These are phyloP conservation scores for Ascochyta viciae-villosae DNA, from an alignment of 2,329 filamentous ascomycete species.

Conservation along the genomic window DNA sequence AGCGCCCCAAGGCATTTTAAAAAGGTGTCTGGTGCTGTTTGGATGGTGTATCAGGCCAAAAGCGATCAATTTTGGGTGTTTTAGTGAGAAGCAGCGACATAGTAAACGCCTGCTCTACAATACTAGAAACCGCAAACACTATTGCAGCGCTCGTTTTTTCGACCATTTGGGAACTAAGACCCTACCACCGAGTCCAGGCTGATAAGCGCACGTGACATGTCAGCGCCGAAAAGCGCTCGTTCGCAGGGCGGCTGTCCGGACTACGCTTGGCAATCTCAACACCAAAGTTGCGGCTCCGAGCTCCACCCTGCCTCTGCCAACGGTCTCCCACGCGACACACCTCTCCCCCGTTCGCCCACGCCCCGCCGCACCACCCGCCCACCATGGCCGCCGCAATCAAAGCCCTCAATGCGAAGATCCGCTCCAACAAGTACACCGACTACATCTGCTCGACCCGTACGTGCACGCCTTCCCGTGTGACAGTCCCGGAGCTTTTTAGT, in stretches of 20 bases:
- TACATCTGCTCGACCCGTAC: constrained; percentile 63
- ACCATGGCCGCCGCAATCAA: constrained; percentile 62
- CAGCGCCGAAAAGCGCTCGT: constrained; percentile 13
- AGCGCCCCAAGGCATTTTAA: background rate
- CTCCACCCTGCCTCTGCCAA: constrained; percentile 5
- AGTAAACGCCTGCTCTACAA: constrained; percentile 1
- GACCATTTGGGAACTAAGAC: background rate
- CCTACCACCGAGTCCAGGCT: background rate
- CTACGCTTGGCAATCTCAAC: constrained; percentile 13
- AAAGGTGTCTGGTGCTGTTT: background rate
- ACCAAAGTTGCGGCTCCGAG: constrained; percentile 10
- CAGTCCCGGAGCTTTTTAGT: background rate
- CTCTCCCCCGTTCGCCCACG: constrained; percentile 3
- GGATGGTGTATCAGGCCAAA: constrained; percentile 4
- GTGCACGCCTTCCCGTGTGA: constrained; percentile 29
- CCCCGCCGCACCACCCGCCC: constrained; percentile 17
- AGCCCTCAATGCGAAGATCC: constrained; percentile 61
- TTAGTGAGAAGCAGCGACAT: constrained; percentile 5
- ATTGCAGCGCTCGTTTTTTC: background rate
- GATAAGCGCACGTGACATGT: constrained; percentile 17
- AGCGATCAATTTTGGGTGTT: constrained; percentile 6
- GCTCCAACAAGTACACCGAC: constrained; percentile 57
- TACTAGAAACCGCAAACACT: constrained; percentile 1
- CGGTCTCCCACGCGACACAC: constrained; percentile 9
- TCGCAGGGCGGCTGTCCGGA: constrained; percentile 6